phyloP scores from a whole-genome alignment of 345 rosid genomes.

The Raphanus sativus region DNA sequence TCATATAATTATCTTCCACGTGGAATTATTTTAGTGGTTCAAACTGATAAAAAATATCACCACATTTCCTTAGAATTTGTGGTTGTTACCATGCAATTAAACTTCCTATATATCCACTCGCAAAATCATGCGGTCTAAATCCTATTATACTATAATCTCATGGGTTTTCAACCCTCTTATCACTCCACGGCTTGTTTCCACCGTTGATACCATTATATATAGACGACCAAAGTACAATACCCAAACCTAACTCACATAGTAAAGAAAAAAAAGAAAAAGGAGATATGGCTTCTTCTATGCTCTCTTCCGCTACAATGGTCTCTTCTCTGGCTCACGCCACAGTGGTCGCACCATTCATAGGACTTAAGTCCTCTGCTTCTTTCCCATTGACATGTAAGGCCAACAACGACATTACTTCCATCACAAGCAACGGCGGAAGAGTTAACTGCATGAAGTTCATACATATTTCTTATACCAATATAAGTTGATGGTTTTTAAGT shows the following conservation, averaged over 20 bases:
- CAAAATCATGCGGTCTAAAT: slow-evolving; percentile 40
- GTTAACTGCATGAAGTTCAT: slow-evolving; percentile 56
- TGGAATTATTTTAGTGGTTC: slow-evolving; percentile 20
- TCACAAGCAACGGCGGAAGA: slow-evolving; percentile 52
- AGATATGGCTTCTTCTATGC: slow-evolving; percentile 57
- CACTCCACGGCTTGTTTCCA: background rate
- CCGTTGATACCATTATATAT: slow-evolving; percentile 42
- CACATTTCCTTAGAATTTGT: slow-evolving; percentile 32
- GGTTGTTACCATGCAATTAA: slow-evolving; percentile 26
- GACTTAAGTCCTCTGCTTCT: slow-evolving; percentile 44
- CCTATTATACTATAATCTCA: slow-evolving; percentile 1
- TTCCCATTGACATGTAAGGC: slow-evolving; percentile 49
- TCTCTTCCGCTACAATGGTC: slow-evolving; percentile 53
- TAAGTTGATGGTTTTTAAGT: background rate
- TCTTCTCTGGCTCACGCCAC: slow-evolving; percentile 51
- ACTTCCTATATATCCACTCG: slow-evolving; percentile 30
- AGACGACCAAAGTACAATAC: slow-evolving; percentile 6
- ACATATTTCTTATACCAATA: background rate
- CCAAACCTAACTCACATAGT: slow-evolving; percentile 10
- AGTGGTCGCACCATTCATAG: slow-evolving; percentile 55
- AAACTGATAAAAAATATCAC: slow-evolving; percentile 34
- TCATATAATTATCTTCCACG: slow-evolving; percentile 32
- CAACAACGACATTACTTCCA: slow-evolving; percentile 47
- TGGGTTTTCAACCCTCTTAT: slow-evolving; percentile 39
- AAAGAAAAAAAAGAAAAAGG: background rate